Conservation (phyloP, 495 filamentous ascomycete species). For the Penicillium coprophilum region DNA sequence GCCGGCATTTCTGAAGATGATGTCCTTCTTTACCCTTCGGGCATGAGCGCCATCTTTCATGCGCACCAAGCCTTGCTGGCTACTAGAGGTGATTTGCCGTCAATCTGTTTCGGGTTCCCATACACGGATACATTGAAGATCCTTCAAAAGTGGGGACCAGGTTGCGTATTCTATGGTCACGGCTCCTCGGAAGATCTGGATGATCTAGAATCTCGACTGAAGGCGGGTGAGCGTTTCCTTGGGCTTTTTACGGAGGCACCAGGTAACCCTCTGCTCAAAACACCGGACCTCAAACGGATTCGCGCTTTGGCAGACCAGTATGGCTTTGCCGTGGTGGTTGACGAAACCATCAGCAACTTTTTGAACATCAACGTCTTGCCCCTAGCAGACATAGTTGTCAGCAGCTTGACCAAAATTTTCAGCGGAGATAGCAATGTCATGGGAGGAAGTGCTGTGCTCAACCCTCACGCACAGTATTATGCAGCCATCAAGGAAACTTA, state of each 20-base stretch:
- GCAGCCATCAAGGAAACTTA: constrained; percentile 60
- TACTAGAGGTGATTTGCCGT: constrained; percentile 43
- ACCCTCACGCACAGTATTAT: constrained; percentile 77
- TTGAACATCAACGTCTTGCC: constrained; percentile 91
- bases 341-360: constrained; percentile 96
- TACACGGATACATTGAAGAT: constrained; percentile 97
- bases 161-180: constrained; percentile 86
- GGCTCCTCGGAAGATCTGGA: constrained; percentile 81
- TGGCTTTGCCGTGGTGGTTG: constrained; percentile 87
- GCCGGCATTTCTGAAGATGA: constrained; percentile 80
- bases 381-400: constrained; percentile 86
- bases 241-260: constrained; percentile 94
- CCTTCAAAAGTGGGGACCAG: constrained; percentile 89
- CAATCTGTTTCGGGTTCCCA: constrained; percentile 66
- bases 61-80: constrained; percentile 70
- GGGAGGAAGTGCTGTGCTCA: constrained; percentile 86
- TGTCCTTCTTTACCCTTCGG: constrained; percentile 81
- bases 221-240: constrained; percentile 73
- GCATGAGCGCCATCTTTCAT: constrained; percentile 95
- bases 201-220: constrained; percentile 72
- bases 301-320: constrained; percentile 75
- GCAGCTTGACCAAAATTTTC: constrained; percentile 94
- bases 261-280: constrained; percentile 82
- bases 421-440: constrained; percentile 97
- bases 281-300: constrained; percentile 81